A percentile compares a stretch with the other conserved stretches of the same genome.
phyloP scores from a whole-genome alignment of 2,329 filamentous ascomycete species.

The Colletotrichum higginsianum region DNA sequence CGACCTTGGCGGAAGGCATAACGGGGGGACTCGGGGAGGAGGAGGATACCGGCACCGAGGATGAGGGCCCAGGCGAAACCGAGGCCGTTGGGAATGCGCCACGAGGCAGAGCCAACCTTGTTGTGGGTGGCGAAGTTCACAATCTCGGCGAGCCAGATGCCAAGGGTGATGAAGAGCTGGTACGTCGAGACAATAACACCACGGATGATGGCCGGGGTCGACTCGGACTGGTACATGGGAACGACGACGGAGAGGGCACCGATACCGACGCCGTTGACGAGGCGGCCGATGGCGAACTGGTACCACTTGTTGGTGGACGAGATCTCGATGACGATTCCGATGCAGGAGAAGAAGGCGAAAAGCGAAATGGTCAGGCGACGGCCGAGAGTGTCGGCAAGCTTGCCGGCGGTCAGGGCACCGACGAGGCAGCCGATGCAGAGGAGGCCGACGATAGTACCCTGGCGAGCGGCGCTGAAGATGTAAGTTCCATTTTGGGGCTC shows the following conservation, averaged over 20 bases:
- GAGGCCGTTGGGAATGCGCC: slow-evolving; percentile 75
- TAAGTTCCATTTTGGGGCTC: slow-evolving; percentile 56
- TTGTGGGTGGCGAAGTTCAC: slow-evolving; percentile 73
- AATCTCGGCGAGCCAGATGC: slow-evolving; percentile 73
- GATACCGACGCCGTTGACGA: slow-evolving; percentile 77
- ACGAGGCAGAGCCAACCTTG: slow-evolving; percentile 64
- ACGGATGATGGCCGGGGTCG: slow-evolving; percentile 74
- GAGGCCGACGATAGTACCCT: slow-evolving; percentile 76
- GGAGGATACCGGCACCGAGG: slow-evolving; percentile 64
- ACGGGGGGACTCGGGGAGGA: slow-evolving; percentile 70
- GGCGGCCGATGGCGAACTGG: slow-evolving; percentile 75
- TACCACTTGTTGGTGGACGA: slow-evolving; percentile 70
- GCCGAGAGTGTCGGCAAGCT: slow-evolving; percentile 73
- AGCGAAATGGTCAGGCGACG: slow-evolving; percentile 74
- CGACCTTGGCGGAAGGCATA: slow-evolving; percentile 64
- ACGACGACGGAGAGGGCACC: slow-evolving; percentile 75
- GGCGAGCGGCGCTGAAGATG: slow-evolving; percentile 70
- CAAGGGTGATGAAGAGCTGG: slow-evolving; percentile 79
- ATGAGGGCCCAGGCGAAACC: slow-evolving; percentile 69
- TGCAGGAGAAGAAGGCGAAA: slow-evolving; percentile 73
- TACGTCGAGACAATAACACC: slow-evolving; percentile 75
- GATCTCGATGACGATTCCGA: slow-evolving; percentile 76
- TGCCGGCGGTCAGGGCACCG: slow-evolving; percentile 71
- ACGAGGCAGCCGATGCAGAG: slow-evolving; percentile 72
- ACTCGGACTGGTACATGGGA: slow-evolving; percentile 79